These are phyloP conservation scores for Zizania palustris DNA, from an alignment of 202 grass and related monocot species.

Conservation along the genomic window DNA sequence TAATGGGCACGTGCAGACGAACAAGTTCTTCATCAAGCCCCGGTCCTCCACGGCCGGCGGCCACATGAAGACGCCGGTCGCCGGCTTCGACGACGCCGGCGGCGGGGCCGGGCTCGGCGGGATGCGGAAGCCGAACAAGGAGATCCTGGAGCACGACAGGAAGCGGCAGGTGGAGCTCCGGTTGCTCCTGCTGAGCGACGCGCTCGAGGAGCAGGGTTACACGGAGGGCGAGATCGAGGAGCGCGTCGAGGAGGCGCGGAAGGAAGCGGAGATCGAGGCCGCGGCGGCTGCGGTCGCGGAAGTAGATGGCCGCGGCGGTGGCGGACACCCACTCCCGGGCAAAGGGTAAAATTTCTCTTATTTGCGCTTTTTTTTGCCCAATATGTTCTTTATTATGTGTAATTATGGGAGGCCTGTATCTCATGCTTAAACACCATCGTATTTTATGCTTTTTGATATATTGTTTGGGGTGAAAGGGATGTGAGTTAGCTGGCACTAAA, in stretches of 20 bases:
- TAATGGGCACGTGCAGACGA: slow-evolving; percentile 88
- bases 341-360: not conserved
- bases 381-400: not conserved
- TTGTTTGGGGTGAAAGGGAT: no score
- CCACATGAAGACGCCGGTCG: slow-evolving; percentile 36
- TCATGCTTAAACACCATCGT: not conserved
- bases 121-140: slow-evolving; percentile 82
- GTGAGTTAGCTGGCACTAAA: no score
- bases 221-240: slow-evolving; percentile 87
- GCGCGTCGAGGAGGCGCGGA: slow-evolving; percentile 60
- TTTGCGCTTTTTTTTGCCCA: not conserved
- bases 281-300: slow-evolving; percentile 39
- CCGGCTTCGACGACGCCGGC: slow-evolving; percentile 15
- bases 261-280: slow-evolving; percentile 49
- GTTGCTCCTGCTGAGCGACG: slow-evolving; percentile 74
- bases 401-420: not conserved
- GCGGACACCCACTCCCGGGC: slow-evolving; percentile 12
- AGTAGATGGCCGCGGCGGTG: slow-evolving; percentile 1
- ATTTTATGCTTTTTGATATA: no score
- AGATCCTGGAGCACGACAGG: slow-evolving; percentile 97
- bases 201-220: slow-evolving; percentile 90
- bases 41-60: slow-evolving; percentile 41
- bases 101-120: not conserved
- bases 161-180: slow-evolving; percentile 84
- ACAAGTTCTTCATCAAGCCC: slow-evolving; percentile 84